Percentiles rank a stretch among this genome's conserved stretches.
Conservation (phyloP, 1,139 yeast species). For the Hyphopichia buzzinii region DNA sequence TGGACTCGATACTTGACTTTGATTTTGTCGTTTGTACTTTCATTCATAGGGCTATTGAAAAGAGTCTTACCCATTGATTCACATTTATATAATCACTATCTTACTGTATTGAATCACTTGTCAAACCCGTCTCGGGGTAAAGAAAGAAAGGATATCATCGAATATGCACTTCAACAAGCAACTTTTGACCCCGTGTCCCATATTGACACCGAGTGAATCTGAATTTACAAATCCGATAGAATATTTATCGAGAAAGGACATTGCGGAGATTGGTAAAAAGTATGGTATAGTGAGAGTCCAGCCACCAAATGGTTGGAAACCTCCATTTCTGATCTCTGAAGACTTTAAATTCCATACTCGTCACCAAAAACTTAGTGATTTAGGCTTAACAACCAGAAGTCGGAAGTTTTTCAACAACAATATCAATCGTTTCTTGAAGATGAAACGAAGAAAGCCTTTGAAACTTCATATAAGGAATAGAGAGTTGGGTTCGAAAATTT, state of each 20-base stretch:
- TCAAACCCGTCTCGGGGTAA: too few species aligned
- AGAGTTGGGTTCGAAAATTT: slow-evolving; percentile 16
- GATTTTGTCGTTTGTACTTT: too few species aligned
- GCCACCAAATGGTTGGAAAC: slow-evolving; percentile 61
- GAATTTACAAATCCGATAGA: slow-evolving; percentile 64
- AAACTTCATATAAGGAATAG: slow-evolving; percentile 20
- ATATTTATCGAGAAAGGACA: slow-evolving; percentile 52
- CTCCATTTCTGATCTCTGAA: slow-evolving; percentile 51
- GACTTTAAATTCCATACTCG: slow-evolving; percentile 64
- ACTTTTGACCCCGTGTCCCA: slow-evolving; percentile 48
- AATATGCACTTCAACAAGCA: slow-evolving; percentile 21
- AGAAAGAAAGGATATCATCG: too few species aligned
- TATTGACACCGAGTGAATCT: slow-evolving; percentile 48
- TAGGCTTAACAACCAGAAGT: slow-evolving; percentile 61
- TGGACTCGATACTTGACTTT: too few species aligned
- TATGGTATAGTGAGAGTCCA: slow-evolving; percentile 66
- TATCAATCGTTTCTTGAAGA: slow-evolving; percentile 53
- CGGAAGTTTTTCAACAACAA: slow-evolving; percentile 61
- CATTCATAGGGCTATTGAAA: too few species aligned
- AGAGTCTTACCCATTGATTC: too few species aligned
- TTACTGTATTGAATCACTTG: too few species aligned
- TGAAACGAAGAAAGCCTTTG: slow-evolving; percentile 36
- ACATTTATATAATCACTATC: too few species aligned
- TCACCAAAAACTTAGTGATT: slow-evolving; percentile 60
- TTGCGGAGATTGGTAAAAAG: slow-evolving; percentile 50